phyloP scores from a whole-genome alignment of 495 filamentous ascomycete species.

The Hypoxylon rickii region DNA sequence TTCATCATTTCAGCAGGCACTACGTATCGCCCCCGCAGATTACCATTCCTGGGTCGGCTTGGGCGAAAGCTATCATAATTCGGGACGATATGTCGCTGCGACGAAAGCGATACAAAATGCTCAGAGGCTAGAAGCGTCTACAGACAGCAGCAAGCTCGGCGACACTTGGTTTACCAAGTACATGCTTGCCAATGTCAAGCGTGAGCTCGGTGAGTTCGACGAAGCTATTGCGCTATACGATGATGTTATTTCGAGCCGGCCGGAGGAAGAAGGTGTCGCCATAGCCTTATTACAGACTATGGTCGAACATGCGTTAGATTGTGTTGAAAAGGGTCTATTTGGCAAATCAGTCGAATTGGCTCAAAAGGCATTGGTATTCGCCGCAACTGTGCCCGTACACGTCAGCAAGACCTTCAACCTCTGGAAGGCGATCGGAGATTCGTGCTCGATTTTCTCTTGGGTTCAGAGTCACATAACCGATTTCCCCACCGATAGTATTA shows the following conservation, averaged over 20 bases:
- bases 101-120: conserved; percentile 89
- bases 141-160: conserved; percentile 45
- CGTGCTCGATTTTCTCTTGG: conserved; percentile 78
- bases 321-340: conserved; percentile 79
- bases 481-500: conserved; percentile 61
- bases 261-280: conserved; percentile 80
- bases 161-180: conserved; percentile 94
- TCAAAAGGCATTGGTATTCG: conserved; percentile 52
- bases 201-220: conserved; percentile 88
- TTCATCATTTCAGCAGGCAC: conserved; percentile 87
- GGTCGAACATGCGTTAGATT: conserved; percentile 77
- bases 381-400: conserved; percentile 37
- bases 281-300: conserved; percentile 86
- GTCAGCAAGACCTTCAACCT: conserved; percentile 80
- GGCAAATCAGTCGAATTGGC: conserved; percentile 75
- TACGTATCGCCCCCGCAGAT: conserved; percentile 78
- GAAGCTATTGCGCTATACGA: conserved; percentile 77
- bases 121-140: conserved; percentile 65
- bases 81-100: conserved; percentile 87
- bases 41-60: conserved; percentile 97
- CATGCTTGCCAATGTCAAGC: conserved; percentile 93
- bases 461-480: conserved; percentile 66
- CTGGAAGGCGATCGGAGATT: conserved; percentile 93
- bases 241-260: conserved; percentile 65
- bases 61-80: conserved; percentile 94